Base-by-base conservation (phyloP, 2,329 filamentous ascomycete genomes). In the Fusarium fracticaudum region DNA sequence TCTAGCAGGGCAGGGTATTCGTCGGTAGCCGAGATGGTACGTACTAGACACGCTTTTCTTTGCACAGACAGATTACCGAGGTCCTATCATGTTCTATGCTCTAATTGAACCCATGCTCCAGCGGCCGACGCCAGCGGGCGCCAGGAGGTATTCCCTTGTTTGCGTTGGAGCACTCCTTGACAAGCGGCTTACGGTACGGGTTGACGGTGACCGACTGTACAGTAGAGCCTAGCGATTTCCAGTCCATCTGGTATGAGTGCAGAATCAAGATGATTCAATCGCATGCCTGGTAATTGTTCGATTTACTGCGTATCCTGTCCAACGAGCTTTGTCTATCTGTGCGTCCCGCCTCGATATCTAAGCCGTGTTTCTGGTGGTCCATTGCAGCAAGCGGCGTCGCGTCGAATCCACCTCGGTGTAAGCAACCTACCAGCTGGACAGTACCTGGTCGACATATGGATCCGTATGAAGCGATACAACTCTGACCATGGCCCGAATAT, bases 81-180 rank as follows among this genome's bases (percentile, higher is more conserved):
- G 68, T 48, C 60, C 43, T 72, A 45, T 60, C 48, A 29, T 58
- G 44, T 60, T 58, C 72, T 69, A 53, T 60, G 64, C 58, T 67
- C 59, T 61, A 18, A 50, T 41, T 41, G 43, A 74, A 50, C 50
- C 51, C 71, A 69, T 60, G 60, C 65, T 71, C 47, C 60, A 69
- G 72, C 68, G 72, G 67, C 67, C 69, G 71, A 74, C 71, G 67
- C 71, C 63, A 71, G 62, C 71, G 72, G 69, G 60, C 64, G 64
- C 65, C 48, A 69, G 68, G 64, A 60, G 57, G 48, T 29, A 22
- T 29, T 41, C 51, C 59, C 54, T 57, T 69, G 50, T 26, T 40
- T 24, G 53, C 38, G 35, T 29, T 44, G 43, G 40, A 45, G 54
- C 35, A 44, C 40, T 69, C 41, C 61, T 54, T 64, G 37, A 44